These are phyloP conservation scores for Daldinia decipiens DNA, from an alignment of 495 filamentous ascomycete genomes.

Conservation along the genomic window DNA sequence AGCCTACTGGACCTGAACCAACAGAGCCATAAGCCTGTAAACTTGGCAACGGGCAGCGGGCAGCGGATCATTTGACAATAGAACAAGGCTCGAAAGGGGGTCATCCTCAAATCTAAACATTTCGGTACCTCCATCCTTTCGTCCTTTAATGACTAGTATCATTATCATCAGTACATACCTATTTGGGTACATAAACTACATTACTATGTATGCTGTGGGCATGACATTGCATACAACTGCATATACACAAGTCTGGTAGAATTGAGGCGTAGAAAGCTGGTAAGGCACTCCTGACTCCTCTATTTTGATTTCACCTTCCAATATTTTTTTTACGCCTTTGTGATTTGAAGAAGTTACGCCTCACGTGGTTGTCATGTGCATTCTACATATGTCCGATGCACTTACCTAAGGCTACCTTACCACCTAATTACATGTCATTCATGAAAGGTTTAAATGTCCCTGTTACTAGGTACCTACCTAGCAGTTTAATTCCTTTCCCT, in stretches of 20 bases:
- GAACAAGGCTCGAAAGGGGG: slow-evolving; percentile 28
- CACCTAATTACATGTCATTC: neutral
- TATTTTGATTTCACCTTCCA: slow-evolving; percentile 13
- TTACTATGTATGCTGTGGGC: neutral
- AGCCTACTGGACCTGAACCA: slow-evolving; percentile 29
- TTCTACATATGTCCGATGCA: neutral
- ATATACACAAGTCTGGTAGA: neutral
- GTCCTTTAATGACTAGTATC: slow-evolving; percentile 21
- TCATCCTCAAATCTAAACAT: slow-evolving; percentile 40
- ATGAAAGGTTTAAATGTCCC: neutral
- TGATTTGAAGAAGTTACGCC: slow-evolving; percentile 12
- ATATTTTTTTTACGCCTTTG: slow-evolving; percentile 10
- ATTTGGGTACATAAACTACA: neutral
- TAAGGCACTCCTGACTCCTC: slow-evolving; percentile 17
- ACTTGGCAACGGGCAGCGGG: slow-evolving; percentile 33
- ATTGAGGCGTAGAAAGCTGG: slow-evolving; percentile 1
- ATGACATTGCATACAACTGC: slow-evolving; percentile 5
- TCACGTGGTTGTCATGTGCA: slow-evolving; percentile 17
- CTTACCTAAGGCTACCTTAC: neutral
- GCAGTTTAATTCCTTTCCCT: slow-evolving; percentile 2
- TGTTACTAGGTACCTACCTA: neutral
- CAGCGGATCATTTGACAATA: slow-evolving; percentile 41
- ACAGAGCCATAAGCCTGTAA: slow-evolving; percentile 18
- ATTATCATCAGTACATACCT: neutral
- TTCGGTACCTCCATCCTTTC: slow-evolving; percentile 16